Evolutionary conservation across 345 rosid species (phyloP).

Genomic region (Sonneratia caseolaris): DNA sequence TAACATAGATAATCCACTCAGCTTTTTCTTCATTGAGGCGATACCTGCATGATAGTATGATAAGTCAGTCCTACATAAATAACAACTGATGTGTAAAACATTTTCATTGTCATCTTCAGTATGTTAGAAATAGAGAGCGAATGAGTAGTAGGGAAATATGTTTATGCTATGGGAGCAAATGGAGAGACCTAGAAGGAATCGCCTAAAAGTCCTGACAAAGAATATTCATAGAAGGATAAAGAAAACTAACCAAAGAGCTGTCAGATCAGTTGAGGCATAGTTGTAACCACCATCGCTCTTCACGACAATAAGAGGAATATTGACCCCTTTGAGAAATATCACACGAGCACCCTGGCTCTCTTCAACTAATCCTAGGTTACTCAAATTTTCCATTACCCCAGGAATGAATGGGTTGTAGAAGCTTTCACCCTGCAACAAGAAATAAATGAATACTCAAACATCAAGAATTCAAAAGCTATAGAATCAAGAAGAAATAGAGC

Average conservation of each 20-base stretch:
- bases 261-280: constrained; percentile 87
- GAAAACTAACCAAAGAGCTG: constrained; percentile 81
- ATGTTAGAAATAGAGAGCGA: too few species aligned
- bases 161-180: background rate
- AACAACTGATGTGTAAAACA: background rate
- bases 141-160: too few species aligned
- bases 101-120: too few species aligned
- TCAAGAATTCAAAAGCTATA: background rate
- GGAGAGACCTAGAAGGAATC: background rate
- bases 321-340: constrained; percentile 59
- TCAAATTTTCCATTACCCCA: constrained; percentile 45
- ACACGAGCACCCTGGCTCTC: constrained; percentile 96
- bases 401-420: constrained; percentile 82
- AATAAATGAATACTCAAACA: background rate
- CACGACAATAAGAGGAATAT: constrained; percentile 87
- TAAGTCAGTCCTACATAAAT: background rate
- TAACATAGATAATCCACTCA: constrained; percentile 90
- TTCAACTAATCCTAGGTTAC: constrained; percentile 54
- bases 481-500: background rate
- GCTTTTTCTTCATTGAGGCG: constrained; percentile 92
- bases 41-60: constrained; percentile 39
- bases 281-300: constrained; percentile 96
- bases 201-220: background rate
- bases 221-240: background rate
- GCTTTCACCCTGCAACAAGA: constrained; percentile 78